These are phyloP conservation scores for Fusarium sterilihyphosum DNA, from an alignment of 2,329 filamentous ascomycete genomes.

Conservation along the genomic window DNA sequence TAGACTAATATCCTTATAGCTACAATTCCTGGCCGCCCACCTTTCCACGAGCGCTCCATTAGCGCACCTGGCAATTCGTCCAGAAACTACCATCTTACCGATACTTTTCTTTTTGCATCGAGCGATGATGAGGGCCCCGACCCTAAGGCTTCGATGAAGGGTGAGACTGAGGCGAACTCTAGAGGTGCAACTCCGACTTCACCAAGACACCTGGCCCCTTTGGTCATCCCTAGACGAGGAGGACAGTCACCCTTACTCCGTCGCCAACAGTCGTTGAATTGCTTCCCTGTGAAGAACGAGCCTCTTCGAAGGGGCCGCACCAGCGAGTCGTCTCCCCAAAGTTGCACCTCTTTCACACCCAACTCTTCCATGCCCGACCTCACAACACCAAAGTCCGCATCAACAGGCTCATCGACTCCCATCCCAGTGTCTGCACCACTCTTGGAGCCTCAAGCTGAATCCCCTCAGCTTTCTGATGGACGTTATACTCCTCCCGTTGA, in stretches of 20 bases:
- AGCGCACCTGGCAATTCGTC: slow-evolving; percentile 67
- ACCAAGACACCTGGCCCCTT: slow-evolving; percentile 63
- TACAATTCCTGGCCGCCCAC: slow-evolving; percentile 72
- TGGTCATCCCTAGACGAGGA: slow-evolving; percentile 61
- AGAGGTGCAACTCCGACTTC: slow-evolving; percentile 50
- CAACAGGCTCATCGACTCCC: slow-evolving; percentile 51
- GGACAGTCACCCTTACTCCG: slow-evolving; percentile 36
- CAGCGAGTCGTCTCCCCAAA: slow-evolving; percentile 58
- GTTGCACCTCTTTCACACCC: slow-evolving; percentile 53
- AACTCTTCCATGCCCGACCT: slow-evolving; percentile 51
- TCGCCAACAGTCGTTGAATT: slow-evolving; percentile 54
- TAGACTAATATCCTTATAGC: slow-evolving; percentile 54
- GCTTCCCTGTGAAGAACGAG: slow-evolving; percentile 59
- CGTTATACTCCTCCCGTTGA: slow-evolving; percentile 43
- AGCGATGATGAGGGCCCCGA: slow-evolving; percentile 40
- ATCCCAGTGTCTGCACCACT: slow-evolving; percentile 62
- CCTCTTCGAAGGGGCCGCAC: slow-evolving; percentile 52
- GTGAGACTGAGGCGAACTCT: slow-evolving; percentile 23
- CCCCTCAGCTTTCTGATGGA: slow-evolving; percentile 58
- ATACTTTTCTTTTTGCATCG: slow-evolving; percentile 40
- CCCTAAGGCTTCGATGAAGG: slow-evolving; percentile 36
- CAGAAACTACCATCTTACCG: slow-evolving; percentile 51
- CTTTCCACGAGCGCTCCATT: slow-evolving; percentile 71
- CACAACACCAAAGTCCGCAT: slow-evolving; percentile 57
- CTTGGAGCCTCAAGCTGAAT: slow-evolving; percentile 52